These are phyloP conservation scores for Nymphaea thermarum DNA, from an alignment of 164 flowering plant genomes.

Conservation along the genomic window DNA sequence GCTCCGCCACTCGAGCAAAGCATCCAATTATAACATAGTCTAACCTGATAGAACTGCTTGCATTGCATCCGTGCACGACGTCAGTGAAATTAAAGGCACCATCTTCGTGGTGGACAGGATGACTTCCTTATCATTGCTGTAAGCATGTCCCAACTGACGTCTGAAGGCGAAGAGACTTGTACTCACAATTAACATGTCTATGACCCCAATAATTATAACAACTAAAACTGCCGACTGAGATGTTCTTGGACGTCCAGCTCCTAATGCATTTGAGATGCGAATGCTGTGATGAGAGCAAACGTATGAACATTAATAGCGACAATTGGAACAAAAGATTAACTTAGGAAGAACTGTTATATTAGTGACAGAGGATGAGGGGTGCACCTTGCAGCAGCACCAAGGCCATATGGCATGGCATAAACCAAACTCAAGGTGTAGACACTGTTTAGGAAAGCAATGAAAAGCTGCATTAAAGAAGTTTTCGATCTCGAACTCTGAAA, in stretches of 20 bases:
- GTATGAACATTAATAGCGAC: too few relatives aligned
- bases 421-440: conserved; percentile 45
- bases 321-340: too few relatives aligned
- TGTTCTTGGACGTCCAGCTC: conserved; percentile 59
- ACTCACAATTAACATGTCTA: conserved; percentile 32
- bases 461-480: too few relatives aligned
- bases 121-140: conserved; percentile 74
- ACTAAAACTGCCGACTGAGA: conserved; percentile 46
- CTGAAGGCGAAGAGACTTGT: conserved; percentile 35
- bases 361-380: background rate
- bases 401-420: conserved; percentile 57
- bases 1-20: too few relatives aligned
- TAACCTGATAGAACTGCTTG: conserved; percentile 77
- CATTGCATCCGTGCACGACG: conserved; percentile 42
- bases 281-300: conserved; percentile 30
- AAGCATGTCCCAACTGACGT: conserved; percentile 47
- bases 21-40: background rate
- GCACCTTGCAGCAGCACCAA: conserved; percentile 77
- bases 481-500: too few relatives aligned
- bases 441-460: conserved; percentile 24
- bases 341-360: too few relatives aligned
- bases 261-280: conserved; percentile 79
- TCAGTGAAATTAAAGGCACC: conserved; percentile 58
- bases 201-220: conserved; percentile 25
- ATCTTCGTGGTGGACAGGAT: conserved; percentile 49